These are phyloP conservation scores for Hericium rajendrae DNA, from an alignment of 768 basidiomycete species.

Conservation along the genomic window DNA sequence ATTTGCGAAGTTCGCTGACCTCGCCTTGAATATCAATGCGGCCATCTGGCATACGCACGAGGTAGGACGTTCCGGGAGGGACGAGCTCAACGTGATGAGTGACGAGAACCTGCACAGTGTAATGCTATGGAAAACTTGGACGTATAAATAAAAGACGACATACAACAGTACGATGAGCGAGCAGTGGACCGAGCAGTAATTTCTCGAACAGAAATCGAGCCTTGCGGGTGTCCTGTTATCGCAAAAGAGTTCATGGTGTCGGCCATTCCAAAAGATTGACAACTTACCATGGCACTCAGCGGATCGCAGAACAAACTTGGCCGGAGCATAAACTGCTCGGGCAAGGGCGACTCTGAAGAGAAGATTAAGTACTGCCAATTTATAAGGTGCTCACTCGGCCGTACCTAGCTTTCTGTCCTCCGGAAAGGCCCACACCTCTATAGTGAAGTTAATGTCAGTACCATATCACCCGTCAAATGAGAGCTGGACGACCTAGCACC, in stretches of 20 bases:
- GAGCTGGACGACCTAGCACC: constrained; percentile 43
- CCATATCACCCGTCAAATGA: not conserved
- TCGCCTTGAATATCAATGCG: constrained; percentile 70
- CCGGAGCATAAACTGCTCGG: constrained; percentile 63
- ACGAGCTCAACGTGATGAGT: constrained; percentile 83
- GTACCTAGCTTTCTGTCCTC: constrained; percentile 75
- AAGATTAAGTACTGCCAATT: not conserved
- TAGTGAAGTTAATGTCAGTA: not conserved
- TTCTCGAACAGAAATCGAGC: constrained; percentile 52
- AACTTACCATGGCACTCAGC: constrained; percentile 66
- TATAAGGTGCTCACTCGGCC: constrained; percentile 15
- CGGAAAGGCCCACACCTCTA: constrained; percentile 67
- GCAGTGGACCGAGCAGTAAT: constrained; percentile 55
- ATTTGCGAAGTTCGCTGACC: constrained; percentile 49
- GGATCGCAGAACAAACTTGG: constrained; percentile 58
- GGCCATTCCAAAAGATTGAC: constrained; percentile 1
- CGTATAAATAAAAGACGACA: constrained; percentile 10
- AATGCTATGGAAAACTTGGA: not conserved
- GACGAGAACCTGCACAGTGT: constrained; percentile 43
- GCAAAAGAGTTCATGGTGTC: not conserved
- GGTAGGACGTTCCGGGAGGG: constrained; percentile 60
- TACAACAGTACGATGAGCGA: constrained; percentile 60
- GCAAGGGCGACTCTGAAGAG: constrained; percentile 67
- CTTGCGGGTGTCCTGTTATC: constrained; percentile 52
- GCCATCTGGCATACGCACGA: constrained; percentile 75